Conservation (phyloP, 306 rosid species). For the Begonia masoniana region DNA sequence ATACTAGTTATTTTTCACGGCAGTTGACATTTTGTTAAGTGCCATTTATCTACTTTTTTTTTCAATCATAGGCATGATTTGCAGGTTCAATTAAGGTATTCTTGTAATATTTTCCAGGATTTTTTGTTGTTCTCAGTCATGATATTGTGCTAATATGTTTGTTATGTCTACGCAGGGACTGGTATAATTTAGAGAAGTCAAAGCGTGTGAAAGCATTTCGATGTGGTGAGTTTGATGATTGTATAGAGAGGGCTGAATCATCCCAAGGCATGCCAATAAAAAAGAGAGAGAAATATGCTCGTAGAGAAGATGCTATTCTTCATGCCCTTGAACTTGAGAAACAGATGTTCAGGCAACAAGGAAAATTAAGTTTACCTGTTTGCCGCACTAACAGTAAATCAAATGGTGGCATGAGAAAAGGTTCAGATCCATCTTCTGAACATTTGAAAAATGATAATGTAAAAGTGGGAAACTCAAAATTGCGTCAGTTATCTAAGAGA, state of each 20-base stretch:
- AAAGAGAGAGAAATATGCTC: constrained; percentile 97
- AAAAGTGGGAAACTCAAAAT: constrained; percentile 19
- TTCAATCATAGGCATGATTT: no score
- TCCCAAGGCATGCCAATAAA: constrained; percentile 80
- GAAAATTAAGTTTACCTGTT: constrained; percentile 39
- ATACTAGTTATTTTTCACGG: no score
- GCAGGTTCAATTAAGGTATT: no score
- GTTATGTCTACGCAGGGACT: constrained; percentile 42
- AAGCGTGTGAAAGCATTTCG: constrained; percentile 93
- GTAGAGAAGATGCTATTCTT: constrained; percentile 94
- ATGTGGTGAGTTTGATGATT: constrained; percentile 93
- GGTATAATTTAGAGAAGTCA: constrained; percentile 97
- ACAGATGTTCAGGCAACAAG: constrained; percentile 47
- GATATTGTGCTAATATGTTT: constrained; percentile 9
- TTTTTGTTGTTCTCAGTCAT: constrained; percentile 1
- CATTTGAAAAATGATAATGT: constrained; percentile 22
- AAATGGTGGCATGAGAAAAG: constrained; percentile 27
- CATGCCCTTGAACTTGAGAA: constrained; percentile 93
- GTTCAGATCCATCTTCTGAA: constrained; percentile 21
- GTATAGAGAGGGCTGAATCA: constrained; percentile 85
- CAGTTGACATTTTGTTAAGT: no score
- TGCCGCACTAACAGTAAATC: constrained; percentile 20
- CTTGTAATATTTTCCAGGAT: no score
- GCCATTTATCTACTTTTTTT: no score
- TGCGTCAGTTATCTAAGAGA: constrained; percentile 16